Evolutionary conservation across 805 yeast species (phyloP), one percentile per base, ranked within the genome.

Genomic region (Candida takata): DNA sequence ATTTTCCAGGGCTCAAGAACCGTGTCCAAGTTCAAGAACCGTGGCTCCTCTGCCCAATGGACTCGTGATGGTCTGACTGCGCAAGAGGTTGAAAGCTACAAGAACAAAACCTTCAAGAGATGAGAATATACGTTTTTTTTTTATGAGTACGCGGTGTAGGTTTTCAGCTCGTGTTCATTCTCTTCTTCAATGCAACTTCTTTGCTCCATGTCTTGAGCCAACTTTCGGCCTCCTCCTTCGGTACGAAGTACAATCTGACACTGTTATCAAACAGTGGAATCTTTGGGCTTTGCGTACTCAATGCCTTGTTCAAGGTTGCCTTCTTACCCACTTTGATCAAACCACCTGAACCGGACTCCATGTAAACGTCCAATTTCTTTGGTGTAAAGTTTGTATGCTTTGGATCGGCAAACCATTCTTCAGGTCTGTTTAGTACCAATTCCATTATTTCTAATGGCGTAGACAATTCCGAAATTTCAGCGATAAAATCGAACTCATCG

Each of bases 321-420:
- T 83, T 85, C 55, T 80, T 84, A 19, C 95, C 95, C 5, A 82
- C 75, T 58, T 85, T 86, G 30, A 86, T 79, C 41, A 90, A 67
- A 0, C 97, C 97, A 34, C 96, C 96, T 3, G 76, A 51, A 23
- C 62, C 68, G 0, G 96, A 85, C 56, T 85, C 97, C 77, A 84
- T 77, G 57, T 69, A 90, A 6, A 81, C 80, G 34, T 83, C 79
- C 18, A 87, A 60, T 36, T 71, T 72, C 44, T 71, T 74, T 4
- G 71, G 57, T 1, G 67, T 61, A 54, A 86, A 85, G 41, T 77
- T 72, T 27, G 53, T 45, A 19, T 81, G 86, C 43, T 70, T 73
- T 6, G 79, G 78, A 46, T 56, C 53, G 29, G 68, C 70, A 51
- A 79, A 80, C 79, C 84, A 85, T 28, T 72, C 72, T 7, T 70